Percentiles rank a stretch among this genome's conserved stretches.
phyloP scores from a whole-genome alignment of 164 flowering plant species.

The Vitis labrusca region DNA sequence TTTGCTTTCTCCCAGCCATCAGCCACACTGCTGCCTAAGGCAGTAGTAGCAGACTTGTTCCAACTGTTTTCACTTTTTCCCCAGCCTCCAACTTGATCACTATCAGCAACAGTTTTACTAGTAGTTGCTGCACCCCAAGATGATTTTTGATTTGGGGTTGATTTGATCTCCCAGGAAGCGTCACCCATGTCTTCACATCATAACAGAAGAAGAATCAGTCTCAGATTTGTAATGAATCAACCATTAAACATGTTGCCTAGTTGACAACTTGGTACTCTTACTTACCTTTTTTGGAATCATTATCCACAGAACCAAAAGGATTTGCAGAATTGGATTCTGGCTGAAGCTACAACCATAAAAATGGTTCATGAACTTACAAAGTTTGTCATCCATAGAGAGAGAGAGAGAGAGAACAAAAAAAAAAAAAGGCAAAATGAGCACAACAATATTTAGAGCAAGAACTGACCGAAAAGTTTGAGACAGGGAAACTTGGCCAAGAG shows the following conservation, averaged over 20 bases:
- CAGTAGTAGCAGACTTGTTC: conserved; percentile 22
- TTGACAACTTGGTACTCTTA: conserved; percentile 9
- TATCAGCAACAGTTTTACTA: conserved; percentile 10
- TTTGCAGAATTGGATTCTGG: conserved; percentile 25
- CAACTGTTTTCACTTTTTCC: conserved; percentile 22
- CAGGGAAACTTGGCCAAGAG: conserved; percentile 47
- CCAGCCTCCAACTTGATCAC: conserved; percentile 26
- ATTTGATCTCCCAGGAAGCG: conserved; percentile 44
- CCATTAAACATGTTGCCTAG: not conserved
- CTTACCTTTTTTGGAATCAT: conserved; percentile 37
- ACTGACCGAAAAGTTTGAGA: conserved; percentile 47
- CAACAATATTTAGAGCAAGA: not conserved
- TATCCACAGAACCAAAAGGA: conserved; percentile 30
- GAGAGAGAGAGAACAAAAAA: not conserved
- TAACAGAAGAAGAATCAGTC: not conserved
- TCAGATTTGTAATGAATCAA: not conserved
- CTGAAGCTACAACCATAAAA: conserved; percentile 24
- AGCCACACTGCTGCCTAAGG: conserved; percentile 21
- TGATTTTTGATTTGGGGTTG: conserved; percentile 22
- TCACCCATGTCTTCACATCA: conserved; percentile 28
- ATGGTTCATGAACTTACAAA: not conserved
- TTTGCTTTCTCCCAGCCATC: conserved; percentile 33
- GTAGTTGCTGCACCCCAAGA: conserved; percentile 39
- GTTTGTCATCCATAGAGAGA: not conserved
- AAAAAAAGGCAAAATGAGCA: not conserved